Base-by-base conservation (phyloP, 176 grass and related monocot genomes). In the Phoenix dactylifera region DNA sequence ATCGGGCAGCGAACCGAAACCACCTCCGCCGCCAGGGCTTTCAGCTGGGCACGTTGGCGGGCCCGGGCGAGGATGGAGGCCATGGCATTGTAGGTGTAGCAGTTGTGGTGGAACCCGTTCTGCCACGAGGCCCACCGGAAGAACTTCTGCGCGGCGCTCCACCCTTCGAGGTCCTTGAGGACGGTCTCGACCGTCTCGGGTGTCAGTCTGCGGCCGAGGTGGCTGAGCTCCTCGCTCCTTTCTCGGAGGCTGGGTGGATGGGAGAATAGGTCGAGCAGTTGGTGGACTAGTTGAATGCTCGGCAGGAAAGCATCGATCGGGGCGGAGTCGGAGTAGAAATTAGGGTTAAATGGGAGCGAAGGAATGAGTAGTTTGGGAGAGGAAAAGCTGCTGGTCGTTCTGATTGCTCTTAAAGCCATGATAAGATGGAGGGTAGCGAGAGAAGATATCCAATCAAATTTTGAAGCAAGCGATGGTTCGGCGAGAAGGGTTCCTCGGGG, bases 41-140 rank as follows among this genome's bases (percentile, higher is more conserved):
- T 76, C 6, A 97, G 78, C 44, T 80, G 66, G 17, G 51, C 71
- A 18, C 17, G 54, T 48, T 69, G 59, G n/a, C 69, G 79, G 22
- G 73, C 60, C 17, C 54, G 78, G 7, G 69, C 67, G 61, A 97
- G 84, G 63, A 83, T 64, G 0, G 74, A 78, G 15, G 78, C 81
- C 78, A 97, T 90, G 66, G 93, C 74, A 52, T 91, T 91, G 73
- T 85, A 77, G n/a, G 81, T 85, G 66, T 97, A 97, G 65, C 84
- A 91, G 55, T 67, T 85, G 70, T 91, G 93, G 72, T 71, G 79
- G 81, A 85, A 97, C 9, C 72, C 76, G 26, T 63, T 78, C 77
- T 78, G 87, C 58, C 29, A 56, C 7, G 71, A 58, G 26, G 81
- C 81, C 93, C 81, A 97, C 58, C 15, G 29, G 59, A 91, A 97